A percentile compares a stretch with the other conserved stretches of the same genome.
These are phyloP conservation scores for Penicillium sp. DNA, from an alignment of 2,329 filamentous ascomycete species.

Conservation along the genomic window DNA sequence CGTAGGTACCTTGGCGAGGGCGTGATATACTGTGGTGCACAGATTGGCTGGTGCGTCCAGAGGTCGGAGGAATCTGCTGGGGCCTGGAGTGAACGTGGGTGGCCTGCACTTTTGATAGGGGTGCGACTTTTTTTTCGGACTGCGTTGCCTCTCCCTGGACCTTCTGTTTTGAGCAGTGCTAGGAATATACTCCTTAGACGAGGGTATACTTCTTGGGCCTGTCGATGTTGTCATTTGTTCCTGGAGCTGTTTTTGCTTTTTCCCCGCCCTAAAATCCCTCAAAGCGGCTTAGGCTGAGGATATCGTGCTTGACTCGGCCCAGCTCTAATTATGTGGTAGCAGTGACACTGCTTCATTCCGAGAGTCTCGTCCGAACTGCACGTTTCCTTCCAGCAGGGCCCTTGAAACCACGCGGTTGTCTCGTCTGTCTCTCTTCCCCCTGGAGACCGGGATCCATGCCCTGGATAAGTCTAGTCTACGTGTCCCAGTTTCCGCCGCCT, in stretches of 20 bases:
- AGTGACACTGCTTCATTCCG: background rate
- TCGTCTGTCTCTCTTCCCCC: background rate
- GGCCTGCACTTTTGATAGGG: background rate
- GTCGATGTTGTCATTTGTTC: background rate
- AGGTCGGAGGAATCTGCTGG: background rate
- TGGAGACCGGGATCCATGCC: background rate
- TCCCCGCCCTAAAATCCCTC: slow-evolving; percentile 11
- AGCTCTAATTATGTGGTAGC: background rate
- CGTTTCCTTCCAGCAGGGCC: background rate
- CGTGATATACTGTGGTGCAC: slow-evolving; percentile 14
- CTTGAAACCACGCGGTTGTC: background rate
- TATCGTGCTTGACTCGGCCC: background rate
- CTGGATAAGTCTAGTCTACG: slow-evolving; percentile 9
- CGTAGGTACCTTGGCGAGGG: slow-evolving; percentile 2
- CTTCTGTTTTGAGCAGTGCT: slow-evolving; percentile 7
- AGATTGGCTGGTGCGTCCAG: slow-evolving; percentile 14
- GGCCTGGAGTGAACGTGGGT: slow-evolving; percentile 2
- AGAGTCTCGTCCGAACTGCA: background rate
- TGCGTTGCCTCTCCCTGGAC: slow-evolving; percentile 1
- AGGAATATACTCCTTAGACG: background rate
- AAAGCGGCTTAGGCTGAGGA: background rate
- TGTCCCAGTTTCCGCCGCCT: slow-evolving; percentile 6
- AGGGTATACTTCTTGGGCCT: background rate
- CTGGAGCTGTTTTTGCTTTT: slow-evolving; percentile 13
- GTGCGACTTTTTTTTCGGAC: background rate